Evolutionary conservation across 1,284 basidiomycete species (phyloP).

Genomic region (Macrocystidia cucumis): DNA sequence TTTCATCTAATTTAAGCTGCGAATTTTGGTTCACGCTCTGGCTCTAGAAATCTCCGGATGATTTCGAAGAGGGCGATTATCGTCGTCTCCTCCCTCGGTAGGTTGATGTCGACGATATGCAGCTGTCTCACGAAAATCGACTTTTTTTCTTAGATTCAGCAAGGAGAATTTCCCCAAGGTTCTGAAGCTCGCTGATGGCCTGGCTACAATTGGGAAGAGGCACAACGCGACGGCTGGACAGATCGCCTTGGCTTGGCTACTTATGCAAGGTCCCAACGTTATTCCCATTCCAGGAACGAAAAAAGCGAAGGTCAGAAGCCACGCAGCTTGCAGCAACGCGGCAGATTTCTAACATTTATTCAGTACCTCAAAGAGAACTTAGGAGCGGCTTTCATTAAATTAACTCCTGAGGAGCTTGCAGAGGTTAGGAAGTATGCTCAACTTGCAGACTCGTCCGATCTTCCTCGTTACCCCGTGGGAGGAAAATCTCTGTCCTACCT

Average conservation of each 20-base stretch:
- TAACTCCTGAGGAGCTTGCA: neutral
- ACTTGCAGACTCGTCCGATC: too few species aligned
- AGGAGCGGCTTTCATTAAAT: neutral
- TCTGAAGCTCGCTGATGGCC: slow-evolving; percentile 36
- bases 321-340: too few species aligned
- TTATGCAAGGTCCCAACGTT: slow-evolving; percentile 42
- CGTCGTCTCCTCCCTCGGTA: slow-evolving; percentile 19
- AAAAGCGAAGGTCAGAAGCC: too few species aligned
- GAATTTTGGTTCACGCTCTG: neutral
- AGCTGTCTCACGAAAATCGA: neutral
- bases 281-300: slow-evolving; percentile 41
- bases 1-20: neutral
- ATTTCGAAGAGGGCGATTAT: slow-evolving; percentile 38
- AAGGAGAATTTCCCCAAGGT: slow-evolving; percentile 52
- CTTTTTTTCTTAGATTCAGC: slow-evolving; percentile 19
- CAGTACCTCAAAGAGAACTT: neutral
- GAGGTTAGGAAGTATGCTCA: neutral
- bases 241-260: slow-evolving; percentile 53
- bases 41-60: slow-evolving; percentile 32
- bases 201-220: slow-evolving; percentile 34
- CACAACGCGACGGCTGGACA: slow-evolving; percentile 46
- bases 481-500: too few species aligned
- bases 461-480: too few species aligned
- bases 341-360: too few species aligned
- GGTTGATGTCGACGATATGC: neutral